phyloP scores from a whole-genome alignment of 2,329 filamentous ascomycete genomes.

The Claviceps sp. region DNA sequence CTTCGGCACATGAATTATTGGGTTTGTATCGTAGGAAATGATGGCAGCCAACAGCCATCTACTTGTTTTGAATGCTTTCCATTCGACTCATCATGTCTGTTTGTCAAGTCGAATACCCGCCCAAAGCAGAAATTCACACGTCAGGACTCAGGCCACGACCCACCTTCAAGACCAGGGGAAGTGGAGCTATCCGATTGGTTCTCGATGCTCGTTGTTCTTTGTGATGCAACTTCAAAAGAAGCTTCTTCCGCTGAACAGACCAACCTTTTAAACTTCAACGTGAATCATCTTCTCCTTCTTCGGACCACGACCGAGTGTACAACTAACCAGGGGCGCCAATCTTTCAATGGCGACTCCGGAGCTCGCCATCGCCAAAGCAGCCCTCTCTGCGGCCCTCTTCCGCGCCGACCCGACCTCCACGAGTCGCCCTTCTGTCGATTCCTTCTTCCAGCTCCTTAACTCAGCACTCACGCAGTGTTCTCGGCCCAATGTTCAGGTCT shows the following conservation, averaged over 20 bases:
- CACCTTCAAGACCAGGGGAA: neutral
- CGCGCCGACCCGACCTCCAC: constrained; percentile 60
- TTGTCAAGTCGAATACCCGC: no score
- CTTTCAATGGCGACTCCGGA: constrained; percentile 52
- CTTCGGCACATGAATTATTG: no score
- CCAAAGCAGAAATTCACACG: no score
- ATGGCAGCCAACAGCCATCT: neutral
- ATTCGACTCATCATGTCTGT: no score
- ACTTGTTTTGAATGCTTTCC: no score
- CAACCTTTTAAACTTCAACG: neutral
- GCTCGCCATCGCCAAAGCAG: constrained; percentile 65
- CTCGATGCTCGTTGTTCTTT: neutral
- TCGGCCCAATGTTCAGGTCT: constrained; percentile 79
- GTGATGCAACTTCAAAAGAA: neutral
- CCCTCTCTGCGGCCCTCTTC: constrained; percentile 61
- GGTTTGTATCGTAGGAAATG: neutral
- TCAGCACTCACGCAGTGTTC: constrained; percentile 58
- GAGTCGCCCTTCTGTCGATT: constrained; percentile 53
- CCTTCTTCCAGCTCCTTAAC: constrained; percentile 54
- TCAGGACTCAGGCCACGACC: constrained; percentile 1
- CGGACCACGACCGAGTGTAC: neutral
- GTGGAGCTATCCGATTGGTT: neutral
- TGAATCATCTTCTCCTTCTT: neutral
- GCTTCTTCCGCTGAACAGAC: neutral
- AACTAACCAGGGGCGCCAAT: neutral